Percentiles rank a stretch among this genome's conserved stretches.
Evolutionary conservation across 1,139 yeast genomes (phyloP).

Genomic region (Suhomyces anneliseae): DNA sequence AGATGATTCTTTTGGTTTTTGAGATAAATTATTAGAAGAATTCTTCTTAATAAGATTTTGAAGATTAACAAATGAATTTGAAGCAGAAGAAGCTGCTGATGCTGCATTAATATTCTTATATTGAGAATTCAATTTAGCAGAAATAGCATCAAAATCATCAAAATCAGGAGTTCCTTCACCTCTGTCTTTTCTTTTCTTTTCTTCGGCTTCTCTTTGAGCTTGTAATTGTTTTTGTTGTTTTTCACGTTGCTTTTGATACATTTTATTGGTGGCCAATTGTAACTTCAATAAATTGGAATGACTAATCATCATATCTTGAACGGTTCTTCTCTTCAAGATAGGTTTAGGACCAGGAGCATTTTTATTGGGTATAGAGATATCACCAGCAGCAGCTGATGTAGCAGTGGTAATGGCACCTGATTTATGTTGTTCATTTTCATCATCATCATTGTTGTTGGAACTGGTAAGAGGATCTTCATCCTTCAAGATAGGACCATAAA

Average conservation of each 20-base stretch:
- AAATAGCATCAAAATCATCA: slow-evolving; percentile 57
- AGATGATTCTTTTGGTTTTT: not conserved
- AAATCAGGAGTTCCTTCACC: slow-evolving; percentile 39
- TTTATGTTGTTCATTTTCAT: slow-evolving; percentile 21
- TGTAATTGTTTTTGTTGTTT: slow-evolving; percentile 20
- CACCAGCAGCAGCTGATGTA: slow-evolving; percentile 49
- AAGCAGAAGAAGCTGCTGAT: slow-evolving; percentile 18
- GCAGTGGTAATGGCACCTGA: slow-evolving; percentile 30
- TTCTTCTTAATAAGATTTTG: slow-evolving; percentile 13
- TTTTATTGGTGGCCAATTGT: slow-evolving; percentile 43
- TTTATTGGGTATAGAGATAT: slow-evolving; percentile 35
- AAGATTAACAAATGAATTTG: slow-evolving; percentile 18
- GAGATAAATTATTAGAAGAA: slow-evolving; percentile 10
- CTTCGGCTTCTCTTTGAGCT: slow-evolving; percentile 14
- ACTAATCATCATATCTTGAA: slow-evolving; percentile 69
- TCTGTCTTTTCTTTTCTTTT: slow-evolving; percentile 2
- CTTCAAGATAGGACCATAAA: slow-evolving; percentile 74
- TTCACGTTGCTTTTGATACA: slow-evolving; percentile 29
- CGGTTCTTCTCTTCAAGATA: slow-evolving; percentile 77
- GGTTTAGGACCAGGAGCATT: slow-evolving; percentile 55
- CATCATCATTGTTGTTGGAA: slow-evolving; percentile 22
- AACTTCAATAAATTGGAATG: slow-evolving; percentile 52
- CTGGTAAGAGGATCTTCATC: slow-evolving; percentile 31
- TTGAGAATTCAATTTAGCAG: slow-evolving; percentile 61
- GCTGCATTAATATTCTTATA: slow-evolving; percentile 28